Evolutionary conservation across 352 stramenopile genomes (phyloP).

Genomic region (Globisporangium camurandrum): DNA sequence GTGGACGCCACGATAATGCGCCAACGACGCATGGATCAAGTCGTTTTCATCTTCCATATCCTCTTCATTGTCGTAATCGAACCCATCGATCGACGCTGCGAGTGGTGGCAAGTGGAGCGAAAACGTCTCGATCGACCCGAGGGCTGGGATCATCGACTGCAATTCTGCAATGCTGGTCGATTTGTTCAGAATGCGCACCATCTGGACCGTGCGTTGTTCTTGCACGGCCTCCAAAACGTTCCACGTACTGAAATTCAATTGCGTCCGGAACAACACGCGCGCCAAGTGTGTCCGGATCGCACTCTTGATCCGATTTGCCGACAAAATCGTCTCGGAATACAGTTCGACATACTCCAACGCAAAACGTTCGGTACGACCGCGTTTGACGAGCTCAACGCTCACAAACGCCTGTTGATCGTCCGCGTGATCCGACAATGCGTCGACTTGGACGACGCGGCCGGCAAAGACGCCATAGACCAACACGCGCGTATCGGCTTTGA

Average conservation of each 20-base stretch:
- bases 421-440: conserved; percentile 54
- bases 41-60: conserved; percentile 43
- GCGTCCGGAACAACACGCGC: conserved; percentile 68
- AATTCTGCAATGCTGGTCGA: conserved; percentile 77
- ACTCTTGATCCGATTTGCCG: conserved; percentile 78
- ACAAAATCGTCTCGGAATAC: conserved; percentile 72
- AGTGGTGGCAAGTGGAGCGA: conserved; percentile 34
- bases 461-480: conserved; percentile 69
- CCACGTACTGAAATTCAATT: conserved; percentile 84
- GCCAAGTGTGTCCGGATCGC: conserved; percentile 62
- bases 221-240: conserved; percentile 75
- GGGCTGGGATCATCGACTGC: conserved; percentile 66
- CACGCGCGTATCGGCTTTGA: conserved; percentile 64
- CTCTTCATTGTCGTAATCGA: conserved; percentile 10
- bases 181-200: conserved; percentile 82
- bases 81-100: not conserved
- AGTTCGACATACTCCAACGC: conserved; percentile 66
- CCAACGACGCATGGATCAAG: conserved; percentile 48
- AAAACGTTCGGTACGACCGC: conserved; percentile 28
- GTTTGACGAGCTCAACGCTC: conserved; percentile 47
- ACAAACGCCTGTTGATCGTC: conserved; percentile 48
- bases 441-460: conserved; percentile 49
- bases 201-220: conserved; percentile 78
- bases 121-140: conserved; percentile 63
- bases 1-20: conserved; percentile 67